Evolutionary conservation across 306 rosid species (phyloP).

Genomic region (Prunus padus): DNA sequence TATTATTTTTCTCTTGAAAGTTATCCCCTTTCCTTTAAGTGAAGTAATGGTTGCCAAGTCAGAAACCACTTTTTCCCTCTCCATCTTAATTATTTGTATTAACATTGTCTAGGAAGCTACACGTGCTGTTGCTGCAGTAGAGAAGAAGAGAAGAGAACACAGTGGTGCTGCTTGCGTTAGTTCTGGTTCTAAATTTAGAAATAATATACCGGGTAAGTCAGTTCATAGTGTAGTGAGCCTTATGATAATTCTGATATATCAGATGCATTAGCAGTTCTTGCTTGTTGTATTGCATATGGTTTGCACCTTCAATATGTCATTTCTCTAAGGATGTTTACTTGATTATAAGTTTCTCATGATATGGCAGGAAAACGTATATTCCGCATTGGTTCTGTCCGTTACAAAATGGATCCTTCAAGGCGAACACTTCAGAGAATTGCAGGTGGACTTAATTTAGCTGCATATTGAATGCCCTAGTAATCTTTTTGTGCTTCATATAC

Average conservation of each 20-base stretch:
- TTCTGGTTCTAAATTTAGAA: slow-evolving; percentile 57
- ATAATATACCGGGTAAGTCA: slow-evolving; percentile 53
- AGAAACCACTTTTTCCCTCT: slow-evolving; percentile 11
- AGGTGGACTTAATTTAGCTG: slow-evolving; percentile 40
- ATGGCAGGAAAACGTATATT: slow-evolving; percentile 75
- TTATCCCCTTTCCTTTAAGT: background rate
- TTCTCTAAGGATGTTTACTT: background rate
- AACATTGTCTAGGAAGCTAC: slow-evolving; percentile 76
- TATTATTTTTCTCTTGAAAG: slow-evolving; percentile 11
- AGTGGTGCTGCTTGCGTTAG: slow-evolving; percentile 42
- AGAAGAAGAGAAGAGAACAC: slow-evolving; percentile 82
- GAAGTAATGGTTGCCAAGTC: slow-evolving; percentile 15
- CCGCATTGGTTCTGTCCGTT: slow-evolving; percentile 68
- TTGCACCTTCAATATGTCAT: slow-evolving; percentile 3
- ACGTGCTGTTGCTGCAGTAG: slow-evolving; percentile 90
- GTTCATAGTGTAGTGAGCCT: slow-evolving; percentile 23
- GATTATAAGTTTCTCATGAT: slow-evolving; percentile 33
- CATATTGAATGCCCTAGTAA: slow-evolving; percentile 4
- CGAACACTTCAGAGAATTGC: slow-evolving; percentile 80
- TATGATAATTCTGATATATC: slow-evolving; percentile 8
- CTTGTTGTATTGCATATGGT: background rate
- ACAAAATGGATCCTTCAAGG: slow-evolving; percentile 84
- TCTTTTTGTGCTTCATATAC: background rate
- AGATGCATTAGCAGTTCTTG: slow-evolving; percentile 7
- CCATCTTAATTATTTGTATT: slow-evolving; percentile 22